Conservation (phyloP, 2,329 filamentous ascomycete species). For the Aspergillus brasiliensis region DNA sequence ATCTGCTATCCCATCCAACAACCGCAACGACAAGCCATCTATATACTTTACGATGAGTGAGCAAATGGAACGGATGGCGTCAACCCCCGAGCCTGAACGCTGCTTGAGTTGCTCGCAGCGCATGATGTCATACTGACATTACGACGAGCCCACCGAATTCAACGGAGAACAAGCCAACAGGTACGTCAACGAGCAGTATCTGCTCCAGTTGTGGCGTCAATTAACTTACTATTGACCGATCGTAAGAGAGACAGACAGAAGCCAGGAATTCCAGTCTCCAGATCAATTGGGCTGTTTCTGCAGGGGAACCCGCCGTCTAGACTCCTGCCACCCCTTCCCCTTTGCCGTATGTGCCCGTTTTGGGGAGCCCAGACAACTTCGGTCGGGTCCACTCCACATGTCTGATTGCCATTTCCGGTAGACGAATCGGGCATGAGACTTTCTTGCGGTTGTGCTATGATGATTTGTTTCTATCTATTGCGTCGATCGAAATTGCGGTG, state of each 20-base stretch:
- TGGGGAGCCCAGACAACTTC: not conserved
- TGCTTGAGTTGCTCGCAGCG: not conserved
- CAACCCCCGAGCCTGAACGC: not conserved
- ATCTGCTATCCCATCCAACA: not conserved
- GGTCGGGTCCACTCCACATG: not conserved
- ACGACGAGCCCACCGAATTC: not conserved
- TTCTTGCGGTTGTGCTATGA: not conserved
- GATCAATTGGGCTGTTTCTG: not conserved
- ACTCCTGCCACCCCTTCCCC: not conserved
- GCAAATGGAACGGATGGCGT: not conserved
- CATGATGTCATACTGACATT: conserved; percentile 19
- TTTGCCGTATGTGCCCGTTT: not conserved
- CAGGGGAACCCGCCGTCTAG: not conserved
- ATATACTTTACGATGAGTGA: not conserved
- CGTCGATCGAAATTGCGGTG: not conserved
- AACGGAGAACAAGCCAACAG: not conserved
- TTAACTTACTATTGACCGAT: not conserved
- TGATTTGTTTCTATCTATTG: not conserved
- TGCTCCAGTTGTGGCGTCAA: conserved; percentile 5
- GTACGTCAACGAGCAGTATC: conserved; percentile 15
- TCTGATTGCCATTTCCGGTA: conserved; percentile 1
- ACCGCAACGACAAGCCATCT: not conserved
- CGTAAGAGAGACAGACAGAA: not conserved
- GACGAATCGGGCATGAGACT: not conserved
- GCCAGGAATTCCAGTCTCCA: not conserved